Base-by-base conservation (phyloP, 2,329 filamentous ascomycete species). In the Aureobasidium uvarum region DNA sequence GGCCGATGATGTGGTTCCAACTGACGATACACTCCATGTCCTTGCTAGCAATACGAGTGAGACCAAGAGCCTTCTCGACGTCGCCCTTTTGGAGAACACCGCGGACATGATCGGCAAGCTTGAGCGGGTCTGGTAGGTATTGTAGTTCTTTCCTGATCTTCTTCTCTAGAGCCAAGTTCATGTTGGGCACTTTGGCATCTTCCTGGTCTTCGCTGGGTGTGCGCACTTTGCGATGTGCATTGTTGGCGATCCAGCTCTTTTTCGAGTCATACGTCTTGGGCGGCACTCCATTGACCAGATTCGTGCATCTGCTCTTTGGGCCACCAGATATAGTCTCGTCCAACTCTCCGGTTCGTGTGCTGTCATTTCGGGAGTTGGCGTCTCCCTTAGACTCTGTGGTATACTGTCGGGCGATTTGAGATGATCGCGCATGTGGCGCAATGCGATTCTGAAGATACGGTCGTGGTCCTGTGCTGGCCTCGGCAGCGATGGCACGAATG, bases 1-100 rank as follows among this genome's bases (percentile, higher is more conserved):
- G 86, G 66, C 88, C 84, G 65, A 99, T 88, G 51, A 96, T 77
- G 73, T 90, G 85, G 76, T 98, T 98, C 93, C 94, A 99, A 66
- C 89, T 87, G 66, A 96, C 92, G 4, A 85, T 80, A 68, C 89
- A 87, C 66, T 87, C 79, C 69, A 84, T 81, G 0, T 81, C 76
- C 69, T 83, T 86, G 75, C 87, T 92, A n/a, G 89, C 89, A 70
- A 84, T 80, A 66, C 89, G 86, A 43, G 89, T 85, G 66, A 96
- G 75, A 23, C 85, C 79, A 48, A 89, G 76, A 31, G 92, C 92
- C 72, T 91, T 86, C 2, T 87, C 84, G 43, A 84, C 83, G 38
- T 87, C 80, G 48, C 84, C 84, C 66, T 84, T 81, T 5, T 74
- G 74, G 55, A 98, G 79, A 20, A 86, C 80, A 58, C 81, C 79